phyloP scores from a whole-genome alignment of 2,329 filamentous ascomycete species.

The Didymella exigua region DNA sequence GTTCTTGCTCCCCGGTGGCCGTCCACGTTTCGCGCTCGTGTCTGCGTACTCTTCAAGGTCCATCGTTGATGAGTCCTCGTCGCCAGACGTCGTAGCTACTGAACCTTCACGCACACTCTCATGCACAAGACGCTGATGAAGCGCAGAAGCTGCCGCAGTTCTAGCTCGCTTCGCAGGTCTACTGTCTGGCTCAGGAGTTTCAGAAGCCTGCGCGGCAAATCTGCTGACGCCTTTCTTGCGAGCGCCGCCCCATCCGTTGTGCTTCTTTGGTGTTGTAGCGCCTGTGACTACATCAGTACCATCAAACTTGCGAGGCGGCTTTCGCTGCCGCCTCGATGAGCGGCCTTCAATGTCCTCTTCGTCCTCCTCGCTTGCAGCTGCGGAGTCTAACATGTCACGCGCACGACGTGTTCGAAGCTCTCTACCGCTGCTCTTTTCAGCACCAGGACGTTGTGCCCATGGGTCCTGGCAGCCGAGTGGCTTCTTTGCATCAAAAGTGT shows the following conservation, averaged over 20 bases:
- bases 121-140: slow-evolving; percentile 52
- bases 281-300: slow-evolving; percentile 39
- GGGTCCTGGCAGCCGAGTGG: slow-evolving; percentile 61
- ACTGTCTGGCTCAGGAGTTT: slow-evolving; percentile 46
- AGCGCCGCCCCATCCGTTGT: slow-evolving; percentile 47
- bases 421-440: slow-evolving; percentile 52
- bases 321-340: slow-evolving; percentile 42
- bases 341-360: slow-evolving; percentile 43
- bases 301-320: slow-evolving; percentile 45
- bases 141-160: slow-evolving; percentile 32
- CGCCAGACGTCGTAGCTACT: slow-evolving; percentile 42
- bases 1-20: slow-evolving; percentile 56
- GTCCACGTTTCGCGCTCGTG: slow-evolving; percentile 38
- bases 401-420: slow-evolving; percentile 54
- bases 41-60: slow-evolving; percentile 37
- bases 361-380: slow-evolving; percentile 47
- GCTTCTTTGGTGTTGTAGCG: slow-evolving; percentile 39
- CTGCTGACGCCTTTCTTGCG: slow-evolving; percentile 46
- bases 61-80: slow-evolving; percentile 42
- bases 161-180: slow-evolving; percentile 38
- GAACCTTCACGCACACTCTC: slow-evolving; percentile 54
- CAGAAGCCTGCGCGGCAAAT: slow-evolving; percentile 38
- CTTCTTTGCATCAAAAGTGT: slow-evolving; percentile 61
- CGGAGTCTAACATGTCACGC: slow-evolving; percentile 47
- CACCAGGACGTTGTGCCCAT: slow-evolving; percentile 57